Evolutionary conservation across 2,329 filamentous ascomycete species (phyloP), one percentile per base, ranked within the genome.

Genomic region (Madurella fahalii): DNA sequence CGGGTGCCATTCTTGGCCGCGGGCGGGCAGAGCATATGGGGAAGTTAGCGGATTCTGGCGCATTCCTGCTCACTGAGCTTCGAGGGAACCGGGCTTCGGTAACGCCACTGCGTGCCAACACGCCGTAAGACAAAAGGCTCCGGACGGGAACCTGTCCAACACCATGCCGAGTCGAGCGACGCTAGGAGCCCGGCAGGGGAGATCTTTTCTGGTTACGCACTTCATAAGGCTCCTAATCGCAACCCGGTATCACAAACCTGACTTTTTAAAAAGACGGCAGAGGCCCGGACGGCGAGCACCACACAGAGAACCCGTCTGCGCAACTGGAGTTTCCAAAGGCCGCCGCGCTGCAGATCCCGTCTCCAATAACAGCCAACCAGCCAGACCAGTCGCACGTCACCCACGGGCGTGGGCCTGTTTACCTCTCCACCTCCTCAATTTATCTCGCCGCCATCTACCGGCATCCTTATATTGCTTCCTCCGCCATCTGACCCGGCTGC

Each of bases 1-100:
- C 25, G 25, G 25, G 25, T 25, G 5, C 32, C 43, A 37, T 12
- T 41, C 47, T 54, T 54, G 47, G 52, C 52, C 13, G 9, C 39
- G 30, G 32, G 12, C 47, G 25, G 25, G 12, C 12, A 13, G 52
- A 41, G 16, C 20, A 13, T 25, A 45, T 44, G 47, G 18, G 31
- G 17, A 25, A 9, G 43, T n/a, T 39, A 25, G 32, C 47, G 40
- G 20, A 25, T 51, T 52, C 45, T 39, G 53, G 53, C 49, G 53
- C 45, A 52, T 48, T 48, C 40, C 17, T 52, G 47, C 52, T 50
- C 52, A 48, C 12, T 13, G 47, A 16, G 8, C 18, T 8, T 32
- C 11, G 4, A 2, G 7, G 4, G 17, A n/a, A 44, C 45, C 47
- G 18, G 44, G 34, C 20, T 18, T 31, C 32, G 47, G 32, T 39